Conservation (phyloP, 495 filamentous ascomycete species). For the Hyaloscypha variabilis region DNA sequence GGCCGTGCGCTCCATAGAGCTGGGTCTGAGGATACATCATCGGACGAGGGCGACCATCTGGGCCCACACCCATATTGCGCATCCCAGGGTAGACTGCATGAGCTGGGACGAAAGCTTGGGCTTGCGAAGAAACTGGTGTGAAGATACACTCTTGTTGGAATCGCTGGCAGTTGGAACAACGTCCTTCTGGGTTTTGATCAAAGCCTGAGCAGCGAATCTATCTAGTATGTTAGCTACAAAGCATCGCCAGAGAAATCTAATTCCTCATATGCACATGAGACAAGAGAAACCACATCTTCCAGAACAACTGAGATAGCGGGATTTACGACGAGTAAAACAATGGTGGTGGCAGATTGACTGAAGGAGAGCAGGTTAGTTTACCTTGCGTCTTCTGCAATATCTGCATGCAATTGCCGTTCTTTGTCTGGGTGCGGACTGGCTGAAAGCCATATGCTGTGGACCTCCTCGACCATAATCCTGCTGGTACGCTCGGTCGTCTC, state of each 20-base stretch:
- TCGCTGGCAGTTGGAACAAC: constrained; percentile 77
- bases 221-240: constrained; percentile 13
- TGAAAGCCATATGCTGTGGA: constrained; percentile 33
- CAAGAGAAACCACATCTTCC: background rate
- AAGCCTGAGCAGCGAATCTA: constrained; percentile 88
- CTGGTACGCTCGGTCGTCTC: constrained; percentile 28
- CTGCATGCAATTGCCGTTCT: constrained; percentile 84
- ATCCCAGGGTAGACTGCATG: constrained; percentile 70
- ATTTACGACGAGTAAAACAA: too few relatives aligned
- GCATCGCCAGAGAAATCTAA: background rate
- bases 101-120: constrained; percentile 82
- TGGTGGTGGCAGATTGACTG: too few relatives aligned
- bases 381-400: constrained; percentile 82
- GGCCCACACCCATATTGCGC: constrained; percentile 49
- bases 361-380: too few relatives aligned
- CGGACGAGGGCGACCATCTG: constrained; percentile 43
- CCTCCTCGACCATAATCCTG: constrained; percentile 29
- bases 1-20: constrained; percentile 77
- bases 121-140: constrained; percentile 80
- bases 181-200: constrained; percentile 73
- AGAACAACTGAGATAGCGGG: background rate
- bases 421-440: constrained; percentile 72
- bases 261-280: background rate
- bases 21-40: constrained; percentile 41
- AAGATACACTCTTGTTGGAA: constrained; percentile 89